Conservation (phyloP, 768 basidiomycete genomes). For the Xerocomus potaroensis region DNA sequence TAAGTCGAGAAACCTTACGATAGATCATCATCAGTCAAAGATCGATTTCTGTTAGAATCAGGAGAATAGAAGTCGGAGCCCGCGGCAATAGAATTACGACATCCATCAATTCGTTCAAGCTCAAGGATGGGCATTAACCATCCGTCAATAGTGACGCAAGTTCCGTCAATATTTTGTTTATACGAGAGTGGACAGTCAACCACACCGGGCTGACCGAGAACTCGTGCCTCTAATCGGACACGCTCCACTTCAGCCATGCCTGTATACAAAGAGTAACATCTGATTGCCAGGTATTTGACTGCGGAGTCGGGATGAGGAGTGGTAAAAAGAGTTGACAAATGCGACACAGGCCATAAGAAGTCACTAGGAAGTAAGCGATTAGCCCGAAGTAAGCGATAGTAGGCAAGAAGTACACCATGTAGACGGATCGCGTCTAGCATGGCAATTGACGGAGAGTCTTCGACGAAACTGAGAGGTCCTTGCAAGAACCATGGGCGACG, state of each 20-base stretch:
- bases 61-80: constrained; percentile 43
- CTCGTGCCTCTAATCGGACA: constrained; percentile 54
- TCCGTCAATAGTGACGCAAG: constrained; percentile 52
- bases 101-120: constrained; percentile 49
- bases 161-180: constrained; percentile 47
- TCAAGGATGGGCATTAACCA: constrained; percentile 82
- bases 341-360: constrained; percentile 54
- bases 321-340: constrained; percentile 41
- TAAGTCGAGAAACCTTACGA: constrained; percentile 39
- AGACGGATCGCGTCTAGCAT: constrained; percentile 43
- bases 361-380: constrained; percentile 64
- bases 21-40: constrained; percentile 45
- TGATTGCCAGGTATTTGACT: constrained; percentile 65
- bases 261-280: constrained; percentile 71
- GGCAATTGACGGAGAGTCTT: constrained; percentile 26
- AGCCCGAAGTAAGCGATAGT: constrained; percentile 74
- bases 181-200: constrained; percentile 63
- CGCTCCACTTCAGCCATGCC: constrained; percentile 78
- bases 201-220: constrained; percentile 55
- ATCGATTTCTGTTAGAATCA: constrained; percentile 30
- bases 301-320: constrained; percentile 59
- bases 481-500: constrained; percentile 37
- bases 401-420: constrained; percentile 69
- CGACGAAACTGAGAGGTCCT: constrained; percentile 53
- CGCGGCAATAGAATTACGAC: constrained; percentile 44